Evolutionary conservation across 257 asterid species (phyloP).

Genomic region (Penstemon eatonii): DNA sequence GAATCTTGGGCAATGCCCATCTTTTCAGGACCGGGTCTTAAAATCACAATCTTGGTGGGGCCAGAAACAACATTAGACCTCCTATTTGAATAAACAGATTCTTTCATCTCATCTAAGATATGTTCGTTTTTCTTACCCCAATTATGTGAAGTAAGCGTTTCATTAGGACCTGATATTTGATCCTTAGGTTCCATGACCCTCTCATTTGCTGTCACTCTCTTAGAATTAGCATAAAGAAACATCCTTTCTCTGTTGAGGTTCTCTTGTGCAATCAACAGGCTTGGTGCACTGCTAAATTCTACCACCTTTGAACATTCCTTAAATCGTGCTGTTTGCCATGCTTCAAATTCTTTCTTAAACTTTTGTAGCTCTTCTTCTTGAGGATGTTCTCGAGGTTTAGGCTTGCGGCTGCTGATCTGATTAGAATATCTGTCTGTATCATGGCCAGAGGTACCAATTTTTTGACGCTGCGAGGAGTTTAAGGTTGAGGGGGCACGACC

Average conservation of each 20-base stretch:
- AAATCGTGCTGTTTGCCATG: slow-evolving; percentile 80
- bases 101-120: slow-evolving; percentile 39
- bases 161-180: slow-evolving; percentile 31
- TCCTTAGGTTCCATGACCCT: slow-evolving; percentile 35
- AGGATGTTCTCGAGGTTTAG: slow-evolving; percentile 86
- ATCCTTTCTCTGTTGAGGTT: slow-evolving; percentile 77
- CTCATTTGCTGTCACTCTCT: slow-evolving; percentile 31
- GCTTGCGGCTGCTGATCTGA: slow-evolving; percentile 42
- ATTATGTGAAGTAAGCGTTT: slow-evolving; percentile 30
- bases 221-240: slow-evolving; percentile 51
- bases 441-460: slow-evolving; percentile 38
- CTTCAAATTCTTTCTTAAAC: slow-evolving; percentile 94
- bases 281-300: slow-evolving; percentile 52
- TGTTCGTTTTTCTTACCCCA: slow-evolving; percentile 27
- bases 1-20: slow-evolving; percentile 49
- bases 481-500: slow-evolving; percentile 34
- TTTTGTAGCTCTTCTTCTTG: slow-evolving; percentile 94
- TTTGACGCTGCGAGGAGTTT: slow-evolving; percentile 41
- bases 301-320: slow-evolving; percentile 58
- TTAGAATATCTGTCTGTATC: slow-evolving; percentile 37
- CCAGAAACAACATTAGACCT: slow-evolving; percentile 37
- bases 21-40: slow-evolving; percentile 83
- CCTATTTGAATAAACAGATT: slow-evolving; percentile 34
- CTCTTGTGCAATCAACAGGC: slow-evolving; percentile 76
- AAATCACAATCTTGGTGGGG: slow-evolving; percentile 75